Evolutionary conservation across 2,329 filamentous ascomycete genomes (phyloP).

Genomic region (Apiospora saccharicola): DNA sequence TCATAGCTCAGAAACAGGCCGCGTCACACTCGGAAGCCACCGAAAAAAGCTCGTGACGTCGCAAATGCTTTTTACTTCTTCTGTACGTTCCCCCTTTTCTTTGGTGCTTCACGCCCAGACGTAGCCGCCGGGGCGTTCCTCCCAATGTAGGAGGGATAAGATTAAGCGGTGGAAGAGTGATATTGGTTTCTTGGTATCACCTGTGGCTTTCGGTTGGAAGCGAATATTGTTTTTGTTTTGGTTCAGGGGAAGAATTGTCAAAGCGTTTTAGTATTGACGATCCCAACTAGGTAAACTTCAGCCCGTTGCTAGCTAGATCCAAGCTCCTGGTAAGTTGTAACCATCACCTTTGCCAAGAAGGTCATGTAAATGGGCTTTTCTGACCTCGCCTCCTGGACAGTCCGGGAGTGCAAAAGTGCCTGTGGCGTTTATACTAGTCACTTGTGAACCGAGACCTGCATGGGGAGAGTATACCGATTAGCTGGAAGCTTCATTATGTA

Average conservation of each 20-base stretch:
- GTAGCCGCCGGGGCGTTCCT: background rate
- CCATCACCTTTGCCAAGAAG: background rate
- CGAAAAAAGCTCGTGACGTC: background rate
- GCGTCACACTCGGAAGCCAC: background rate
- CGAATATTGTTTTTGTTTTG: slow-evolving; percentile 3
- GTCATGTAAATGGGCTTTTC: background rate
- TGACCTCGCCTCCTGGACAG: background rate
- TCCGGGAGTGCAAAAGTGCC: background rate
- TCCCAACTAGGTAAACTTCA: background rate
- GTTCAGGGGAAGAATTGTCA: slow-evolving; percentile 5
- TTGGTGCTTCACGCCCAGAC: background rate
- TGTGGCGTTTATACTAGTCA: background rate
- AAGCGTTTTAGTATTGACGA: background rate
- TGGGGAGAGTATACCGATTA: background rate
- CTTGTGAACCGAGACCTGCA: background rate
- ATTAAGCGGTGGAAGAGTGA: background rate
- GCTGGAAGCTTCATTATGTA: background rate
- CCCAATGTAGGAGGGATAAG: background rate
- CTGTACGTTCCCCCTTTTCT: background rate
- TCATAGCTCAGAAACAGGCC: background rate
- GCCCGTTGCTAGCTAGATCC: background rate
- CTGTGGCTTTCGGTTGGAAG: slow-evolving; percentile 10
- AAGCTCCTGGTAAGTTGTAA: background rate
- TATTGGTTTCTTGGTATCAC: background rate
- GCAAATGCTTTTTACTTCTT: background rate